Evolutionary conservation across 441 rosid species (phyloP), one percentile per base, ranked within the genome.

Genomic region (Geranium incanum): DNA sequence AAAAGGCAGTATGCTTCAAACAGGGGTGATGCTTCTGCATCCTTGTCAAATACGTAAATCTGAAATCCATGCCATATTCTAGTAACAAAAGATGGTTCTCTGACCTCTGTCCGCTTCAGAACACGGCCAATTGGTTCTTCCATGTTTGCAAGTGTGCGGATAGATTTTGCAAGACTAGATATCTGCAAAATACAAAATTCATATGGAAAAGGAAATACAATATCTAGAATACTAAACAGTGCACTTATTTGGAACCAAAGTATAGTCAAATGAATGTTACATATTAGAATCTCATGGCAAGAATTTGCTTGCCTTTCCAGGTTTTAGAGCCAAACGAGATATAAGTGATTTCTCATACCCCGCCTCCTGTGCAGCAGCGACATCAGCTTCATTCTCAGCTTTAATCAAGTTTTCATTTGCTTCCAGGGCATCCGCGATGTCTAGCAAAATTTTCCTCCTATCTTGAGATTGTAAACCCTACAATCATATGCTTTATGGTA

Each of bases 121-220:
- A 83, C 79, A 43, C 43, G 81, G 60, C 89, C 86, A 66, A 86
- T 83, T 39, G 87, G 87, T 36, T 86, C 89, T 78, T 84, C 84
- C 89, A 86, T 86, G 66, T 83, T 70, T 28, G 87, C 83, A 74
- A 86, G 87, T 18, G 75, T 71, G 43, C 87, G 86, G 28, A 86
- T 75, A 15, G 87, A 82, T 68, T 76, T 73, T 57, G 89, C 84
- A 67, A 83, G 89, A 6, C 76, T 60, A 18, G 81, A 67, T 43
- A 85, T 82, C 87, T 85, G 82, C 63, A 68, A 74, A 70, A 41
- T 23, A 48, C 15, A 74, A 21, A 45, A 60, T 70, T 28, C 33
- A 68, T 37, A 71, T 37, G 18, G 65, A 43, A 36, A 6, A 4
- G 57, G 57, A 48, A 48, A 48, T 12, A 12, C 15, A 48, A 18